Base-by-base conservation (phyloP, 306 rosid species). In the Vachellia collinsii region DNA sequence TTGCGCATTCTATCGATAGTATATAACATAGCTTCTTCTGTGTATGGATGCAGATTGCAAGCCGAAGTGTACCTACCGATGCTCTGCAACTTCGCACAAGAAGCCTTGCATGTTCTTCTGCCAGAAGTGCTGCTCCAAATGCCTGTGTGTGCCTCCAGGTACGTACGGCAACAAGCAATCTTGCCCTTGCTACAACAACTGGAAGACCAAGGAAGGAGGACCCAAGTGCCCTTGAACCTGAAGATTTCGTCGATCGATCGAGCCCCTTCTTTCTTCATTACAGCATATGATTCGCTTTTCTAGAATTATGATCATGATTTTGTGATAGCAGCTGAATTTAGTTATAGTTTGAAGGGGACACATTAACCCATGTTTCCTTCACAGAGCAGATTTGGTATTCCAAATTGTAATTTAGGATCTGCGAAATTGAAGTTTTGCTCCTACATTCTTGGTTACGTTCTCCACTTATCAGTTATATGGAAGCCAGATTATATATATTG, bases 31-130 rank as follows among this genome's bases (percentile, higher is more conserved):
- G 71, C 11, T 9, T 50, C 1, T 44, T 44, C 12, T 39, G 38
- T 72, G 36, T 72, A 16, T 37, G 67, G 67, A 22, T 70, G 62
- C 87, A 94, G 94, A 87, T 72, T 94, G 98, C 83, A 88, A 84
- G 25, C 83, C 89, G 7, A 92, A 44, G 82, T 94, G 98, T 44
- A 80, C 46, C 0, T 84, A 87, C 46, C 91, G 98, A 29, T 94
- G 98, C 90, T 91, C 97, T 0, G 93, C 92, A 5, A 94, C 98
- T 0, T 89, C 97, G 19, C 98, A 92, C 91, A 92, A 88, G 94
- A 92, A 92, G 88, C 97, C 98, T 10, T 94, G 98, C 89, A 90
- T 85, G 97, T 92, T 92, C 75, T 94, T 90, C 93, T 94, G 98
- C 83, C 86, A 87, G 44, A 94, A 94, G 69, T 94, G 98, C 69